phyloP scores from a whole-genome alignment of 2,329 filamentous ascomycete species.

The Botrytis elliptica region DNA sequence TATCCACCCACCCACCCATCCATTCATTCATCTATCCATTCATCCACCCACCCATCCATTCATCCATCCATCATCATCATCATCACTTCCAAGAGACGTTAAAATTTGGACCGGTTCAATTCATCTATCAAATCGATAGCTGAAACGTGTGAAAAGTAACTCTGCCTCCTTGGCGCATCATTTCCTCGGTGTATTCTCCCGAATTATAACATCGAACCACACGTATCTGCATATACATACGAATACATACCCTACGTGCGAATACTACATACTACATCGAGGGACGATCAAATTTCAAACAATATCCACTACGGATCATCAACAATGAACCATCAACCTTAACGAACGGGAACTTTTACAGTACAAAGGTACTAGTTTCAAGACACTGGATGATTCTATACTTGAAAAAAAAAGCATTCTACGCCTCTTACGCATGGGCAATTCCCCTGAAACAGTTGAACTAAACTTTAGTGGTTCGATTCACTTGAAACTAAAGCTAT shows the following conservation, averaged over 20 bases:
- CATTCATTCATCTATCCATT: no score
- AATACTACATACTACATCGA: background rate
- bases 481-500: background rate
- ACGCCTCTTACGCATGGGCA: background rate
- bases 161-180: constrained; percentile 4
- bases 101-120: background rate
- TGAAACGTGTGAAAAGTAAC: background rate
- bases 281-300: background rate
- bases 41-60: no score
- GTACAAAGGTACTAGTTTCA: background rate
- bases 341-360: background rate
- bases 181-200: background rate
- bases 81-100: background rate
- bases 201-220: background rate
- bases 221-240: background rate
- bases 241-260: background rate
- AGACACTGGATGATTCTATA: background rate
- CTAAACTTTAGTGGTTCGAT: background rate
- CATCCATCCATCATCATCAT: background rate
- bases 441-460: background rate
- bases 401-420: background rate
- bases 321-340: background rate
- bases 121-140: background rate
- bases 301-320: background rate
- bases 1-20: no score